Evolutionary conservation across 305 asterid species (phyloP), one percentile per base, ranked within the genome.

Genomic region (Rubia peregrina): DNA sequence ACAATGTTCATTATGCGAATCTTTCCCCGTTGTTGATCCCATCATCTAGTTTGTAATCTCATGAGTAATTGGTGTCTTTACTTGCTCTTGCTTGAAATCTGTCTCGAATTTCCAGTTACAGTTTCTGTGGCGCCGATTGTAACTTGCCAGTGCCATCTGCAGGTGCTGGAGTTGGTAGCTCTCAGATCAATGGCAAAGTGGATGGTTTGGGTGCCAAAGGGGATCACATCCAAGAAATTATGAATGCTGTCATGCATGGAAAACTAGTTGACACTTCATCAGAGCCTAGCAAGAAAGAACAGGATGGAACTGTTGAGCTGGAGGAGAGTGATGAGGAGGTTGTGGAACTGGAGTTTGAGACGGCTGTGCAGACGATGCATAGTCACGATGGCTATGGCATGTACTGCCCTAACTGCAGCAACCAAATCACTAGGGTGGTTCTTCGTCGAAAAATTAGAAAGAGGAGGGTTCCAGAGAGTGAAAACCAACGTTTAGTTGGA

Each of bases 291-390:
- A 41, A 10, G 38, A 46, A 44, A 43, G 75, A 56, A 14, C 59
- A 51, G 11, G 49, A 46, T 12, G 79, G 69, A 74, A 46, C 17
- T 43, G 75, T 75, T 43, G 43, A 79, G 0, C 59, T 57, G 19
- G 74, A 72, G 59, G 86, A 81, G 43, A 67, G 55, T 41, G 87
- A 80, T 7, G 96, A 87, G n/a, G 93, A 89, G 74, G 82, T 68
- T 0, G 71, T 87, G 0, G 96, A 87, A 74, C 44, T 89, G 73
- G 92, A 89, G 66, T 89, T 89, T 21, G 87, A 83, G 71, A 75
- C 77, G 59, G 85, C 89, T 3, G 77, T 75, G 0, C 81, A 83
- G 62, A 87, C 78, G 69, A 67, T 80, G 26, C 90, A 87, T 7
- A 85, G 83, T 21, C 94, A 83, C 21, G 42, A 36, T 19, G 74